Percentiles rank a stretch among this genome's conserved stretches.
phyloP scores from a whole-genome alignment of 331 rosid species.

The Acacia concinna region DNA sequence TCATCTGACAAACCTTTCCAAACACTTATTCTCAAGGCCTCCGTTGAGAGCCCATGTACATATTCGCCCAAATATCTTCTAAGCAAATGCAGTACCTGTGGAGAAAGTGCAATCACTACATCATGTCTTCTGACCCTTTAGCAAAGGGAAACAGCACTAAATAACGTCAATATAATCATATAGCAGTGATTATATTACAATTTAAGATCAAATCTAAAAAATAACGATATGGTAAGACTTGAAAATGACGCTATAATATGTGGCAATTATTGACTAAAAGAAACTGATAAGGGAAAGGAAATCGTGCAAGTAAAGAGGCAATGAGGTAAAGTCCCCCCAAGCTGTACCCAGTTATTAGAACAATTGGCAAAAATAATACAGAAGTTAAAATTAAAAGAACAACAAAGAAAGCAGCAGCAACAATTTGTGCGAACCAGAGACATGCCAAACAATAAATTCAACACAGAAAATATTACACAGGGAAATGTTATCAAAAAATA shows the following conservation, averaged over 20 bases:
- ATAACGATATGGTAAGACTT: background rate
- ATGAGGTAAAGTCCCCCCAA: background rate
- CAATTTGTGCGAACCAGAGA: slow-evolving; percentile 6
- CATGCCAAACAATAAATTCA: background rate
- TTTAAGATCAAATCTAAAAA: background rate
- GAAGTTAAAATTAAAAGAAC: background rate
- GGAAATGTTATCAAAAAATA: background rate
- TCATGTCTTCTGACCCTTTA: background rate
- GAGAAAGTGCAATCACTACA: slow-evolving; percentile 28
- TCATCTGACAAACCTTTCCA: slow-evolving; percentile 80
- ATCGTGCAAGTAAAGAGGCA: background rate
- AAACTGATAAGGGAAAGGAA: background rate
- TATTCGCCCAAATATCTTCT: slow-evolving; percentile 92
- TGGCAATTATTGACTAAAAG: background rate
- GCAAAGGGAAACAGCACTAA: background rate
- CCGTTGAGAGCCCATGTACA: slow-evolving; percentile 91
- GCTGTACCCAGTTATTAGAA: background rate
- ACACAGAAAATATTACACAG: background rate
- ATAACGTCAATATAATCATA: background rate
- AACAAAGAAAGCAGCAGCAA: background rate
- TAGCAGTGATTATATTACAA: background rate
- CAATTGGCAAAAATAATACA: background rate
- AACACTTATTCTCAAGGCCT: slow-evolving; percentile 93
- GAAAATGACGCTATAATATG: background rate
- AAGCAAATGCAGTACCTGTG: slow-evolving; percentile 89